A percentile compares a stretch with the other conserved stretches of the same genome.
Evolutionary conservation across 805 yeast genomes (phyloP).

Genomic region (Starmerella potacharoeniae): DNA sequence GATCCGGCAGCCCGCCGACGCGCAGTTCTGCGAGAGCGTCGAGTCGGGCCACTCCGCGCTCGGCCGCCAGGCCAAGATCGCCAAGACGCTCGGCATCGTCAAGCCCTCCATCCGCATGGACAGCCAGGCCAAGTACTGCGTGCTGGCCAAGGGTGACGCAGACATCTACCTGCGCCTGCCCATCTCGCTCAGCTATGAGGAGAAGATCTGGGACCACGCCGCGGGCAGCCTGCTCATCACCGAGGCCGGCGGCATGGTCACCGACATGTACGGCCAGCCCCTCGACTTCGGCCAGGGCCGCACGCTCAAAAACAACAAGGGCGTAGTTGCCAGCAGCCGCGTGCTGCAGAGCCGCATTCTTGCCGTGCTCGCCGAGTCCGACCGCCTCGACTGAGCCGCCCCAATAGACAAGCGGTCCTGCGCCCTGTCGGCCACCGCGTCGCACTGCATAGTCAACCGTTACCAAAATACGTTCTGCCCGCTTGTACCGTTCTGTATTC

Average conservation of each 20-base stretch:
- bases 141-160: conserved; percentile 80
- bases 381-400: background rate
- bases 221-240: conserved; percentile 79
- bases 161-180: conserved; percentile 89
- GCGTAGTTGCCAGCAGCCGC: conserved; percentile 64
- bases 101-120: conserved; percentile 62
- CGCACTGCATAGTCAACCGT: too few species aligned
- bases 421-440: too few species aligned
- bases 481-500: too few species aligned
- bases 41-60: conserved; percentile 93
- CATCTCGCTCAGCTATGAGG: conserved; percentile 59
- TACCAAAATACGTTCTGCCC: too few species aligned
- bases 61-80: conserved; percentile 69
- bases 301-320: conserved; percentile 58
- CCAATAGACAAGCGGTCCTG: too few species aligned
- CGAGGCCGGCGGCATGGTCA: conserved; percentile 87
- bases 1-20: conserved; percentile 36
- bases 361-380: conserved; percentile 10
- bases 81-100: conserved; percentile 48
- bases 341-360: conserved; percentile 14
- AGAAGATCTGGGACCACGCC: conserved; percentile 98
- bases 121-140: conserved; percentile 93
- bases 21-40: conserved; percentile 81
- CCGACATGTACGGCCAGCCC: conserved; percentile 65
- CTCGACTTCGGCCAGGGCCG: conserved; percentile 83